Percentiles rank a stretch among this genome's conserved stretches.
phyloP scores from a whole-genome alignment of 805 yeast genomes.

The Candida pini region DNA sequence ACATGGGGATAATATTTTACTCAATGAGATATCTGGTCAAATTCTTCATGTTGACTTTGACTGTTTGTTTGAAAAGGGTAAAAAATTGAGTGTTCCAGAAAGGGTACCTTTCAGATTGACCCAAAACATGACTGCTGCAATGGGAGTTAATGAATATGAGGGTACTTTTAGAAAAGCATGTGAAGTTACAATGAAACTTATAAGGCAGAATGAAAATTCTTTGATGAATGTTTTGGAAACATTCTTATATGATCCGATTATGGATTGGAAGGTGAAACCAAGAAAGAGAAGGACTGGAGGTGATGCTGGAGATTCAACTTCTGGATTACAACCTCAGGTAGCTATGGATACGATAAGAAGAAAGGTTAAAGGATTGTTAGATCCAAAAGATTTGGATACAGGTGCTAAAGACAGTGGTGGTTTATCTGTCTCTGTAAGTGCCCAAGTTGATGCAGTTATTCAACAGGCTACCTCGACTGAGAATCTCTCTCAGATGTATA shows the following conservation, averaged over 20 bases:
- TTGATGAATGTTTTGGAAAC: conserved; percentile 89
- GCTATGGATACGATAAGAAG: conserved; percentile 69
- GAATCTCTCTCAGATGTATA: conserved; percentile 78
- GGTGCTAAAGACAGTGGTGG: conserved; percentile 41
- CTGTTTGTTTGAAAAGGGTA: conserved; percentile 86
- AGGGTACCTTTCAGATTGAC: conserved; percentile 92
- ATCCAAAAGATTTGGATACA: conserved; percentile 47
- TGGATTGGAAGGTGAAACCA: conserved; percentile 55
- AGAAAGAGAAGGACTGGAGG: conserved; percentile 31
- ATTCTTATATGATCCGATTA: conserved; percentile 85
- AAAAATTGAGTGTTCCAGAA: conserved; percentile 75
- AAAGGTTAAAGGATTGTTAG: conserved; percentile 78
- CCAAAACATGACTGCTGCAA: conserved; percentile 79
- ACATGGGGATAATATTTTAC: conserved; percentile 85
- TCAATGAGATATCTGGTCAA: conserved; percentile 68
- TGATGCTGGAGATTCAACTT: conserved; percentile 14
- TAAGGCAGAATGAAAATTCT: conserved; percentile 75
- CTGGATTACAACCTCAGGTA: conserved; percentile 45
- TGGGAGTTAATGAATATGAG: conserved; percentile 81
- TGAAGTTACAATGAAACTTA: conserved; percentile 70
- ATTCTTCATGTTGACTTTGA: conserved; percentile 95
- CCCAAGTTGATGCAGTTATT: conserved; percentile 86
- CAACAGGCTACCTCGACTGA: conserved; percentile 73
- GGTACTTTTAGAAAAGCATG: conserved; percentile 83
- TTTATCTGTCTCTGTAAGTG: conserved; percentile 81